These are phyloP conservation scores for Naumovozyma dairenensis DNA, from an alignment of 805 yeast species.

Conservation along the genomic window DNA sequence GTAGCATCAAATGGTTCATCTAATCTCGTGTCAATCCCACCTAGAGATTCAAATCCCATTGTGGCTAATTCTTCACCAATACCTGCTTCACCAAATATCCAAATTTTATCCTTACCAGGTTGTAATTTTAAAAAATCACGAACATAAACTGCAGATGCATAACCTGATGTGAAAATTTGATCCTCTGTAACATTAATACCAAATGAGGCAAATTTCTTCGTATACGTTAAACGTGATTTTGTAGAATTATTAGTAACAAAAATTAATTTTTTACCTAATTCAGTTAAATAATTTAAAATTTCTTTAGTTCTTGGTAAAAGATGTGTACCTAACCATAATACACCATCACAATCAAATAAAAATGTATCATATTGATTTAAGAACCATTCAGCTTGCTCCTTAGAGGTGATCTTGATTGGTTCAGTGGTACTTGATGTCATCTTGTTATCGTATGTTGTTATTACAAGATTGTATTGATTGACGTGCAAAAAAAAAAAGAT, in stretches of 20 bases:
- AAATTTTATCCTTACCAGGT: constrained; percentile 60
- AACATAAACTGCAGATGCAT: constrained; percentile 81
- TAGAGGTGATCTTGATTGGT: constrained; percentile 40
- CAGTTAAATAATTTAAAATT: constrained; percentile 51
- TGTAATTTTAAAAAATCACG: constrained; percentile 67
- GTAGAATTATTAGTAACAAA: constrained; percentile 96
- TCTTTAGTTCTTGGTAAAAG: constrained; percentile 71
- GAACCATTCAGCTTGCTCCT: constrained; percentile 42
- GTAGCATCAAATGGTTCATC: constrained; percentile 46
- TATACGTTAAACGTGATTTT: constrained; percentile 71
- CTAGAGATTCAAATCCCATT: constrained; percentile 66
- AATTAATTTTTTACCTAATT: constrained; percentile 52
- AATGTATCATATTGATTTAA: constrained; percentile 70
- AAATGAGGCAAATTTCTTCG: constrained; percentile 59
- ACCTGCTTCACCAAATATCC: constrained; percentile 86
- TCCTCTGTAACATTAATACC: constrained; percentile 37
- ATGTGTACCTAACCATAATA: constrained; percentile 83
- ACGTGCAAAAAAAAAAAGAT: too few relatives aligned
- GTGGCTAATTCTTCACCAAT: constrained; percentile 67
- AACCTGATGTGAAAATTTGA: constrained; percentile 86
- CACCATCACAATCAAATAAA: constrained; percentile 96
- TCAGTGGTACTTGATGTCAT: constrained; percentile 6
- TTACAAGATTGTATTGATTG: too few relatives aligned
- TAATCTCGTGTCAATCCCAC: constrained; percentile 70
- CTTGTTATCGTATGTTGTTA: too few relatives aligned